phyloP scores from a whole-genome alignment of 129 eudicot genomes.

The Helichrysum umbraculigerum region DNA sequence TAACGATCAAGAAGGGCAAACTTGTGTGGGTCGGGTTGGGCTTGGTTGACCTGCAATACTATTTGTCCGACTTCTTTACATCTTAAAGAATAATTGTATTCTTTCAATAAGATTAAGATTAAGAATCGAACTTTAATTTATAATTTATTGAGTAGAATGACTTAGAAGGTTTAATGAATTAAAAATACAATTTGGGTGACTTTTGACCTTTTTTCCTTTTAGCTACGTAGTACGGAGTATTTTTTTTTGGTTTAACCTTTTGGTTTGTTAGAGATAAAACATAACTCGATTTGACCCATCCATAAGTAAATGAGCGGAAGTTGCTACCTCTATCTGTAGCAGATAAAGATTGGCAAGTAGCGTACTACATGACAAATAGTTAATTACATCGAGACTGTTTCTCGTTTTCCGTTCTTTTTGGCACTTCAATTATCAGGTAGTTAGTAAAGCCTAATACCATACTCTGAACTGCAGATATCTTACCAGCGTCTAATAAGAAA shows the following conservation, averaged over 20 bases:
- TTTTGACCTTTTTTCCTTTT: neutral
- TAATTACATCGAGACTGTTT: neutral
- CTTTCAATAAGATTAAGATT: neutral
- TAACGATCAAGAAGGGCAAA: neutral
- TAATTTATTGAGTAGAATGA: neutral
- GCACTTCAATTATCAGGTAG: neutral
- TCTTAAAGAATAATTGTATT: neutral
- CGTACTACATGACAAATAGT: neutral
- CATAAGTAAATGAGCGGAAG: constrained; percentile 1
- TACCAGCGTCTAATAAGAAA: constrained; percentile 66
- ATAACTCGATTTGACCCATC: neutral
- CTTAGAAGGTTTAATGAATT: neutral
- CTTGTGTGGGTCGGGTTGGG: neutral
- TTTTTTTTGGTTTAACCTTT: neutral
- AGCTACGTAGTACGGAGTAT: neutral
- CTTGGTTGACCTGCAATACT: neutral
- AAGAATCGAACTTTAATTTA: neutral
- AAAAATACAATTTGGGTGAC: neutral
- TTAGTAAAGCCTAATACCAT: constrained; percentile 2
- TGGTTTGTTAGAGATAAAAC: neutral
- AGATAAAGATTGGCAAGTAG: neutral
- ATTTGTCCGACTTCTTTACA: neutral
- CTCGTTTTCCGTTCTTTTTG: neutral
- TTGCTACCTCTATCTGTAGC: constrained; percentile 3
- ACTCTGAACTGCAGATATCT: constrained; percentile 50